phyloP scores from a whole-genome alignment of 2,329 filamentous ascomycete genomes.

The Arthroderma uncinatum region DNA sequence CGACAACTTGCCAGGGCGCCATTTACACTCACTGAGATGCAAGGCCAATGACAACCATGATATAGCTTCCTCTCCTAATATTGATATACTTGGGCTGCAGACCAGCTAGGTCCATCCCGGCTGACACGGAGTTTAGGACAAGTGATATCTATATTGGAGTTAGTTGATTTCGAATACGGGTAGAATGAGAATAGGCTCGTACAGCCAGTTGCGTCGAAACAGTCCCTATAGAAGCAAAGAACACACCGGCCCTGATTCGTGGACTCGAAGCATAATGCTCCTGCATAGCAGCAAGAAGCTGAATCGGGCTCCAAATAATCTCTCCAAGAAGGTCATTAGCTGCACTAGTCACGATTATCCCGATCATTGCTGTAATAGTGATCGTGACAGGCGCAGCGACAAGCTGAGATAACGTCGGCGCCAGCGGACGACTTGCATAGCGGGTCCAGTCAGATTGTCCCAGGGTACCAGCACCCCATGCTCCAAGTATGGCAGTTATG shows the following conservation, averaged over 20 bases:
- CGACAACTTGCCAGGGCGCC: not conserved
- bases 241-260: constrained; percentile 33
- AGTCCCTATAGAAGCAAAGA: constrained; percentile 38
- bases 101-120: constrained; percentile 46
- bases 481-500: constrained; percentile 35
- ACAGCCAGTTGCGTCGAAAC: constrained; percentile 29
- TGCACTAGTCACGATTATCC: constrained; percentile 30
- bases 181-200: not conserved
- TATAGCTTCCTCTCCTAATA: constrained; percentile 44
- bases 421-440: constrained; percentile 26
- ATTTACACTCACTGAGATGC: constrained; percentile 10
- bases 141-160: constrained; percentile 2
- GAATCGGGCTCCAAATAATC: constrained; percentile 32
- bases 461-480: constrained; percentile 34
- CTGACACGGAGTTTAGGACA: constrained; percentile 41
- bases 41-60: constrained; percentile 19
- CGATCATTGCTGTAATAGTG: constrained; percentile 27
- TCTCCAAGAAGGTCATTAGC: constrained; percentile 22
- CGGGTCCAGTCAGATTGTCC: constrained; percentile 40
- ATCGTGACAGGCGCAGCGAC: constrained; percentile 29
- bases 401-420: constrained; percentile 19
- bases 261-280: constrained; percentile 21
- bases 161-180: not conserved
- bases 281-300: constrained; percentile 28
- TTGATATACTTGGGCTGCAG: constrained; percentile 45